Conservation (phyloP, 2,329 filamentous ascomycete species). For the Lecanicillium sp. region DNA sequence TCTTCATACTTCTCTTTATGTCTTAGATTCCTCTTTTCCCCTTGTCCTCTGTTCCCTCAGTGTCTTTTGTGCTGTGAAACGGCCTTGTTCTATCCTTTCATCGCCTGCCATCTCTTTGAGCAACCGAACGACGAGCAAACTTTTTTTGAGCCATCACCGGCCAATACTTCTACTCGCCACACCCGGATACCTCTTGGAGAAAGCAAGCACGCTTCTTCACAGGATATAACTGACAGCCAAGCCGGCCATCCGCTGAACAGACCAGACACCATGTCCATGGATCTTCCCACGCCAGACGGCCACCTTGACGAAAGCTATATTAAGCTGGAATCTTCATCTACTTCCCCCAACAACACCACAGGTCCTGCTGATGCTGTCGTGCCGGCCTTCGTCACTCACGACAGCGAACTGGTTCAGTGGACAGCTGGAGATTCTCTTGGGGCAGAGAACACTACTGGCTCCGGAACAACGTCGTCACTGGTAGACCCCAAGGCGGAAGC, state of each 20-base stretch:
- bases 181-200: background rate
- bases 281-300: background rate
- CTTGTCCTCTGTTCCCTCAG: background rate
- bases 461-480: too few species aligned
- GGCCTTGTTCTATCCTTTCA: background rate
- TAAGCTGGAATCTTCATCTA: constrained; percentile 1
- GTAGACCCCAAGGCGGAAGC: too few species aligned
- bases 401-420: background rate
- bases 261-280: constrained; percentile 4
- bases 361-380: background rate
- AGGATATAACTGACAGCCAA: background rate
- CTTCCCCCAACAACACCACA: background rate
- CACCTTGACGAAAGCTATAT: background rate
- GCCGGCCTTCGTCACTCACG: background rate
- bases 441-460: too few species aligned
- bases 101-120: constrained; percentile 10
- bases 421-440: background rate
- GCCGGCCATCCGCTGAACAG: background rate
- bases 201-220: background rate
- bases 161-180: constrained; percentile 4
- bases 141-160: background rate
- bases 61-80: constrained; percentile 11
- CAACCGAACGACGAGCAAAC: constrained; percentile 4
- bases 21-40: background rate
- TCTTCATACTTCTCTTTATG: background rate